These are phyloP conservation scores for Gloeopeniophorella convolvens DNA, from an alignment of 768 basidiomycete genomes.

Conservation along the genomic window DNA sequence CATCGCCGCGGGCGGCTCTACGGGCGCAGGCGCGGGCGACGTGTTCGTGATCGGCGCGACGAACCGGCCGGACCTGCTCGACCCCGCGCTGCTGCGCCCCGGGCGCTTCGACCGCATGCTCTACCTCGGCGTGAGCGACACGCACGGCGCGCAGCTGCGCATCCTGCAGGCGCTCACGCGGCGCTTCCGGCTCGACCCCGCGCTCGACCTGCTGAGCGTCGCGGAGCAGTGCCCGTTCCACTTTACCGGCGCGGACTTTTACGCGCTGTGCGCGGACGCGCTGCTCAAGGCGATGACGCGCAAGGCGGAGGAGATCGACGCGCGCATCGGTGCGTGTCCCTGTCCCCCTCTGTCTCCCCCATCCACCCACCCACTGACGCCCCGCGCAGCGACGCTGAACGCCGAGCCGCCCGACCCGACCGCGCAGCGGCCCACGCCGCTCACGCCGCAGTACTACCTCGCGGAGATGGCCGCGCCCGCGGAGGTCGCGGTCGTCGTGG, in stretches of 20 bases:
- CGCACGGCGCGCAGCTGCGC: slow-evolving; percentile 75
- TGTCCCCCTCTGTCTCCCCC: background rate
- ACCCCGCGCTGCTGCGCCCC: slow-evolving; percentile 83
- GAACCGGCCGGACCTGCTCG: slow-evolving; percentile 87
- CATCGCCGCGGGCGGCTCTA: slow-evolving; percentile 49
- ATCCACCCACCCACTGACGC: background rate
- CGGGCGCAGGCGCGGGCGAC: slow-evolving; percentile 42
- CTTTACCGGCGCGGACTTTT: slow-evolving; percentile 96
- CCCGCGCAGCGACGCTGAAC: slow-evolving; percentile 35
- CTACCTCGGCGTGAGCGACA: slow-evolving; percentile 88
- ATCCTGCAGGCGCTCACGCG: slow-evolving; percentile 88
- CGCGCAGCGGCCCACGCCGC: slow-evolving; percentile 43
- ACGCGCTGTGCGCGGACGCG: slow-evolving; percentile 95
- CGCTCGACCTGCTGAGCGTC: slow-evolving; percentile 53
- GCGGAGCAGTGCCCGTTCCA: slow-evolving; percentile 82
- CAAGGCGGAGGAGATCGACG: slow-evolving; percentile 75
- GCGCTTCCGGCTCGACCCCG: slow-evolving; percentile 78
- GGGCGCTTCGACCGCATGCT: slow-evolving; percentile 95
- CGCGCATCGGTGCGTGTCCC: slow-evolving; percentile 51
- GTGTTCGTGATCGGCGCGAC: slow-evolving; percentile 96
- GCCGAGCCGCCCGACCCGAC: slow-evolving; percentile 31
- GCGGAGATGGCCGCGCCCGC: slow-evolving; percentile 65
- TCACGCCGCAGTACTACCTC: slow-evolving; percentile 89
- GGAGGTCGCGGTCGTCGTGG: slow-evolving; percentile 74
- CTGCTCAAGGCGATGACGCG: slow-evolving; percentile 92